Base-by-base conservation (phyloP, 225 moss, liverwort and hornwort genomes). In the Thuidium tamariscinum region DNA sequence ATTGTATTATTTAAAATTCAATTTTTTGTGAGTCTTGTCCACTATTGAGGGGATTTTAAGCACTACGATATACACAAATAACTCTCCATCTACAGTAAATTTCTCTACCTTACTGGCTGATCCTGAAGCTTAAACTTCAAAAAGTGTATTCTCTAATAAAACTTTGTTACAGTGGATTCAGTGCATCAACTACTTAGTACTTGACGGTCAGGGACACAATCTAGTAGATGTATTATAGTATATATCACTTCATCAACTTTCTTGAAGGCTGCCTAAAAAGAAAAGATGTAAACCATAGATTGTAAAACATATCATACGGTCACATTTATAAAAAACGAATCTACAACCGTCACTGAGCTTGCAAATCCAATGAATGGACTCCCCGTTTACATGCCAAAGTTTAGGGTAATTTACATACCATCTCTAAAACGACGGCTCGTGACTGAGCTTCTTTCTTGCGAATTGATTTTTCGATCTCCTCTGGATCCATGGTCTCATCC, bases 391-490 rank as follows among this genome's bases (percentile, higher is more conserved):
- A 44, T 25, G 56, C 77, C 77, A 42, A 59, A 13, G 46, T 86
- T 60, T 52, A 81, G 32, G 29, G 82, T 46, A 37, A 74, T 76
- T 56, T 39, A 76, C 82, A 42, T 77, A 98, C 98, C 99, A 99
- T 99, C 90, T 99, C 99, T 74, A 99, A 72, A 82, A 99, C 97
- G 65, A 99, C 99, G 76, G 99, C 99, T 80, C 96, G 92, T 57
- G 99, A 99, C 78, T 95, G 96, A 25, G 99, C 99, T 90, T 99
- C 99, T 87, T 97, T 99, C 89, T 87, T 90, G 66, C 99, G 96
- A 77, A 81, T 44, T 32, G 81, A 81, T 49, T 96, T 94, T 59
- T 99, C 99, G 79, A 99, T 84, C 89, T 97, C 95, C 82, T 94
- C 99, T 34, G 93, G 91, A 82, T 92, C 95, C 93, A 96, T 94